Percentiles rank a stretch among this genome's conserved stretches.
Evolutionary conservation across 1,284 basidiomycete species (phyloP).

Genomic region (Ustilago curta): DNA sequence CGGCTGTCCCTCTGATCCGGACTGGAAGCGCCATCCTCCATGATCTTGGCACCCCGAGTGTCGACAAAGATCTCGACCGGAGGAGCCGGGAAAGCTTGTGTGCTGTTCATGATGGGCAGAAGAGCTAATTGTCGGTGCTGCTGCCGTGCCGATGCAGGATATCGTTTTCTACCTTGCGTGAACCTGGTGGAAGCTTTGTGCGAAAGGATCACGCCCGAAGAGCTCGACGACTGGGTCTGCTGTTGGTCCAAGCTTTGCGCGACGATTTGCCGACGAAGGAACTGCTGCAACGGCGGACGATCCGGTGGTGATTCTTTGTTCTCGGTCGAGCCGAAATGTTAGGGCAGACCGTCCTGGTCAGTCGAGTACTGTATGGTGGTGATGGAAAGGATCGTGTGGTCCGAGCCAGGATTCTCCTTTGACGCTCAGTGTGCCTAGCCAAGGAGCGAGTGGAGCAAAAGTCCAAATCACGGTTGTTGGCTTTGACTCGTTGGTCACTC

Average conservation of each 20-base stretch:
- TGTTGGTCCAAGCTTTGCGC: neutral
- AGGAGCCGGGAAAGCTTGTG: slow-evolving; percentile 44
- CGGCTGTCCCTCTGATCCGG: slow-evolving; percentile 62
- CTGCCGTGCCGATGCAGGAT: neutral
- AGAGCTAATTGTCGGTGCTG: neutral
- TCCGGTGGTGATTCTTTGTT: too few species aligned
- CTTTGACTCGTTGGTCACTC: too few species aligned
- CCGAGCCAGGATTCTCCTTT: too few species aligned
- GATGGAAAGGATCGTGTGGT: too few species aligned
- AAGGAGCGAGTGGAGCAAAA: too few species aligned
- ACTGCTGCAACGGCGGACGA: neutral
- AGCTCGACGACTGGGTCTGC: neutral
- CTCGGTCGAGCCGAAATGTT: too few species aligned
- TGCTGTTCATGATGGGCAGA: slow-evolving; percentile 39
- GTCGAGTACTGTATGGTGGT: too few species aligned
- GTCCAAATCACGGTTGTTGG: too few species aligned
- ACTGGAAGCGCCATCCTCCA: slow-evolving; percentile 58
- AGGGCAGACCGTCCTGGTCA: too few species aligned
- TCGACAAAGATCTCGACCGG: slow-evolving; percentile 60
- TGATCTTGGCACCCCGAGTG: slow-evolving; percentile 61
- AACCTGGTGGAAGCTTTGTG: neutral
- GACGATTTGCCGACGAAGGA: neutral
- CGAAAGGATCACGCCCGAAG: neutral
- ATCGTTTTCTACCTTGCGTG: neutral
- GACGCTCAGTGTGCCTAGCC: too few species aligned